Base-by-base conservation (phyloP, 1,284 basidiomycete species). In the Agroathelia rolfsii region DNA sequence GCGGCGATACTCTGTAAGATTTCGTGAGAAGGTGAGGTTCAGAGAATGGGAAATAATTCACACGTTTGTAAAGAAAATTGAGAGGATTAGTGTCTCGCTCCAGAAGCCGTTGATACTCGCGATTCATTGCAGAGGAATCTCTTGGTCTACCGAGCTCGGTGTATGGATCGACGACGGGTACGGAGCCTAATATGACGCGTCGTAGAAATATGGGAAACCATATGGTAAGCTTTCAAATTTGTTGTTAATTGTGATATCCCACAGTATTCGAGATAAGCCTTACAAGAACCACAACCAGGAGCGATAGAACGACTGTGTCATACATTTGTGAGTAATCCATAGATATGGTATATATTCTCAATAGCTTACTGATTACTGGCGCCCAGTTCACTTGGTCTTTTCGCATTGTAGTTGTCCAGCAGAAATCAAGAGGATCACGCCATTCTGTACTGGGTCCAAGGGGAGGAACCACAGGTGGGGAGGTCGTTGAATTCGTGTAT, bases 381-480 rank as follows among this genome's bases (percentile, higher is more conserved):
- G 81, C 80, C 43, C 65, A 81, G 49, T 89, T 88, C 46, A 85
- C 61, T 46, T 78, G 64, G 41, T 82, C 73, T 28, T 64, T 64
- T 38, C 69, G 66, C 79, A 82, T 76, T 2, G 79, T 79, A 0
- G 77, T 78, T 3, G 76, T 78, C 60, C 75, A 88, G 53, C 84
- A 87, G 46, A 87, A 85, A 52, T 86, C 78, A 35, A 80, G 50
- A 2, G 80, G 69, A 32, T 73, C 70, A 31, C 72, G 63, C 49
- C 59, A 78, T 51, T 72, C 60, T 41, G 63, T 61, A 0, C 65
- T 19, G n/a, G 74, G 66, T 6, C 76, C 76, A 13, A 77, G 51
- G 3, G 70, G 63, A 4, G 64, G 43, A 1, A 73, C 41, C 2
- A 47, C 40, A 1, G 73, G 70, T 2, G 69, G 69, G 14, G 53